A percentile compares a stretch with the other conserved stretches of the same genome.
Evolutionary conservation across 2,329 filamentous ascomycete species (phyloP).

Genomic region (Diplodia sapinea): DNA sequence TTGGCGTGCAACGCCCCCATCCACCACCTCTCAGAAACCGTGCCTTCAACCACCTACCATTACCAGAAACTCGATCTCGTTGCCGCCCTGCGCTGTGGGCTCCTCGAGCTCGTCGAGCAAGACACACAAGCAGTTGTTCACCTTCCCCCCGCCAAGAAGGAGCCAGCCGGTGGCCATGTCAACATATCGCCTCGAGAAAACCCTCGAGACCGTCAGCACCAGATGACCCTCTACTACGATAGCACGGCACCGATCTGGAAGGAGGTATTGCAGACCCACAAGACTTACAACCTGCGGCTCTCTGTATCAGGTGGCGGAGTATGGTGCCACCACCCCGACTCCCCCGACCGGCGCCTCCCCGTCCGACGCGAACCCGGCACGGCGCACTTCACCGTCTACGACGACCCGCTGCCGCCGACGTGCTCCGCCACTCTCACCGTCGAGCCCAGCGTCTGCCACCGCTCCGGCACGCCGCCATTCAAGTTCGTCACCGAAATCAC

Average conservation of each 20-base stretch:
- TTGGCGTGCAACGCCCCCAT: background rate
- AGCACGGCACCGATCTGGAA: background rate
- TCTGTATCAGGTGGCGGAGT: background rate
- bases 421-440: constrained; percentile 45
- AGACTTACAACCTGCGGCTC: background rate
- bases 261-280: background rate
- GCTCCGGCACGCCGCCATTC: background rate
- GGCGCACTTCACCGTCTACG: background rate
- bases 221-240: too few relatives aligned
- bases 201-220: background rate
- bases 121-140: background rate
- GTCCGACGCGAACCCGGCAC: background rate
- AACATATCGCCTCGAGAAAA: background rate
- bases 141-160: too few relatives aligned
- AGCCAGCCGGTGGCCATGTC: background rate
- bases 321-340: background rate
- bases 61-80: background rate
- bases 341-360: background rate
- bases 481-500: background rate
- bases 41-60: background rate
- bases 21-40: background rate
- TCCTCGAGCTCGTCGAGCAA: background rate
- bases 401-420: background rate
- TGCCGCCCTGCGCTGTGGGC: background rate
- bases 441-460: constrained; percentile 47